These are phyloP conservation scores for Trichaptum fuscoviolaceum DNA, from an alignment of 768 basidiomycete genomes.

Conservation along the genomic window DNA sequence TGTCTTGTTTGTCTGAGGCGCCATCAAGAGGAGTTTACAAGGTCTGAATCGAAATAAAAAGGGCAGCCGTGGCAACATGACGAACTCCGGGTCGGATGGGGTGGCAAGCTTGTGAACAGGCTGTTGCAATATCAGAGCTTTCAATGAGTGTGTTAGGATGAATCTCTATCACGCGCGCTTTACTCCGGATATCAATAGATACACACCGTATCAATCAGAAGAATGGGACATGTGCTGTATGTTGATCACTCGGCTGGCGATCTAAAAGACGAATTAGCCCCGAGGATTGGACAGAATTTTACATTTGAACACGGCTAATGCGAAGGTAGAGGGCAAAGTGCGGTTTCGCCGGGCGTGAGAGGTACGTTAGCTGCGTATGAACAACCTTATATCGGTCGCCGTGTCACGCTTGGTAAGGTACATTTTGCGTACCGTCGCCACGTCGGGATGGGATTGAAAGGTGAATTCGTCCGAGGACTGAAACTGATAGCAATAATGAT, in stretches of 20 bases:
- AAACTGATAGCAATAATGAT: constrained; percentile 1
- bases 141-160: background rate
- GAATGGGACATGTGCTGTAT: background rate
- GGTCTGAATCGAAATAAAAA: background rate
- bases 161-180: background rate
- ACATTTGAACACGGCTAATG: background rate
- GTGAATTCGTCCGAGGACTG: background rate
- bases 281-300: background rate
- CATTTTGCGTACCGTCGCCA: background rate
- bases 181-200: background rate
- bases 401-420: background rate
- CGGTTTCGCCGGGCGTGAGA: background rate
- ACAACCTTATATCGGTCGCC: background rate
- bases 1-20: background rate
- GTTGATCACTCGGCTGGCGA: background rate
- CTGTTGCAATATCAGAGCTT: background rate
- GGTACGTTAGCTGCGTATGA: background rate
- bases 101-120: background rate
- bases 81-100: background rate
- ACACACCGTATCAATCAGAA: background rate
- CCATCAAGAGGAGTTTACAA: background rate
- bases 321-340: background rate
- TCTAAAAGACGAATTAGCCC: background rate
- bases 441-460: background rate
- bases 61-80: background rate